Percentiles rank a stretch among this genome's conserved stretches.
These are phyloP conservation scores for Pleurotus citrinopileatus DNA, from an alignment of 768 basidiomycete genomes.

Conservation along the genomic window DNA sequence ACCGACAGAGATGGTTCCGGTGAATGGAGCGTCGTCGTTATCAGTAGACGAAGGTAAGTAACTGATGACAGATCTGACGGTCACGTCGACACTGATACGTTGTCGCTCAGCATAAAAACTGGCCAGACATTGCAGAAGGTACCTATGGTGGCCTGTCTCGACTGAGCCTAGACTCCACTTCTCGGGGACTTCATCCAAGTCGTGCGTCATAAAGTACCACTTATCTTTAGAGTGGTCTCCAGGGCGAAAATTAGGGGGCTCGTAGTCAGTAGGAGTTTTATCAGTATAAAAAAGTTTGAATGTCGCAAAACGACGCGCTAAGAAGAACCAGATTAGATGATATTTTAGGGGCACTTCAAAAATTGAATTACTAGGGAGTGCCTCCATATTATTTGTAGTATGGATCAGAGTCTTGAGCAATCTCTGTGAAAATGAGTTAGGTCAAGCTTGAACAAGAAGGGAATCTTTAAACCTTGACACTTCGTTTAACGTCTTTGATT, in stretches of 20 bases:
- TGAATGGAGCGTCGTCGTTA: slow-evolving; percentile 54
- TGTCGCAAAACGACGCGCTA: slow-evolving; percentile 81
- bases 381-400: slow-evolving; percentile 78
- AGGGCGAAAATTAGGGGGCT: slow-evolving; percentile 76
- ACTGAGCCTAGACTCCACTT: slow-evolving; percentile 65
- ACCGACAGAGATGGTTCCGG: slow-evolving; percentile 40
- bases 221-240: slow-evolving; percentile 71
- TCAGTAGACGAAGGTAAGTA: slow-evolving; percentile 66
- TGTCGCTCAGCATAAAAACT: neutral
- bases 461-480: slow-evolving; percentile 57
- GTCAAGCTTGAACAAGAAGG: neutral
- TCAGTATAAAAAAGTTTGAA: slow-evolving; percentile 88
- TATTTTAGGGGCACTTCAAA: neutral
- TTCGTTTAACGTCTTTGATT: slow-evolving; percentile 76
- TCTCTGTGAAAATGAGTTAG: slow-evolving; percentile 37
- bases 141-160: slow-evolving; percentile 76
- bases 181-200: slow-evolving; percentile 69
- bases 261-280: slow-evolving; percentile 76
- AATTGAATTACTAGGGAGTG: slow-evolving; percentile 62
- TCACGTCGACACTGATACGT: slow-evolving; percentile 58
- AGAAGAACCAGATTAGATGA: slow-evolving; percentile 5
- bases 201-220: slow-evolving; percentile 82
- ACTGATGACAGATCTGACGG: slow-evolving; percentile 68
- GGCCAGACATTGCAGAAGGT: neutral
- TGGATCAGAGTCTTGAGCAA: slow-evolving; percentile 77